These are phyloP conservation scores for Euphorbia pulcherrima DNA, from an alignment of 345 rosid species.

Conservation along the genomic window DNA sequence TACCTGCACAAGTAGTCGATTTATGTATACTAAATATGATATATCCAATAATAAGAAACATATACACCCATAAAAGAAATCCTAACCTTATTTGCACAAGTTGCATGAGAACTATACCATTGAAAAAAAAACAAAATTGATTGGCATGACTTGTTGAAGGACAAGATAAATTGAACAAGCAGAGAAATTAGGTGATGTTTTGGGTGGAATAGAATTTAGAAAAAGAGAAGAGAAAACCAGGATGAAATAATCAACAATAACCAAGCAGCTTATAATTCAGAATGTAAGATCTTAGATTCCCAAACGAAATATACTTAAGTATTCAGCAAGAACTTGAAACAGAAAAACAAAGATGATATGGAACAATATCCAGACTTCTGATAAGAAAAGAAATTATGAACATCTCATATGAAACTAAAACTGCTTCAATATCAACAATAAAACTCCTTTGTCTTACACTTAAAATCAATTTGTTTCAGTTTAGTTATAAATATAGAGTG, in stretches of 20 bases:
- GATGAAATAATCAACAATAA: neutral
- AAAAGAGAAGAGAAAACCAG: neutral
- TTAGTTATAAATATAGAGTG: no score
- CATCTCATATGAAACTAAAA: neutral
- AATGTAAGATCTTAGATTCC: neutral
- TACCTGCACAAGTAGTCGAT: conserved; percentile 46
- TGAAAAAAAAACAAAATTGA: neutral
- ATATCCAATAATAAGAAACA: neutral
- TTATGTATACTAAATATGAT: no score
- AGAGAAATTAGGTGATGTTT: neutral
- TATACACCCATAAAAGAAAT: neutral
- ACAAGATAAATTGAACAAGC: neutral
- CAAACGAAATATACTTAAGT: neutral
- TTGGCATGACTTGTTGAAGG: neutral
- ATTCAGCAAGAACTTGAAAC: neutral
- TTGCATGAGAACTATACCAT: neutral
- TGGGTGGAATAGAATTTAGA: neutral
- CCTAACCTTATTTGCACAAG: neutral
- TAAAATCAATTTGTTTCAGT: no score
- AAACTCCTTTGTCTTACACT: no score
- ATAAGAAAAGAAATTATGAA: neutral
- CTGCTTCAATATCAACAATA: neutral
- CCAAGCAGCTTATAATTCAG: neutral
- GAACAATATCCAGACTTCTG: neutral
- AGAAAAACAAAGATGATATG: neutral